These are phyloP conservation scores for Testicularia cyperi DNA, from an alignment of 1,284 basidiomycete genomes.

Conservation along the genomic window DNA sequence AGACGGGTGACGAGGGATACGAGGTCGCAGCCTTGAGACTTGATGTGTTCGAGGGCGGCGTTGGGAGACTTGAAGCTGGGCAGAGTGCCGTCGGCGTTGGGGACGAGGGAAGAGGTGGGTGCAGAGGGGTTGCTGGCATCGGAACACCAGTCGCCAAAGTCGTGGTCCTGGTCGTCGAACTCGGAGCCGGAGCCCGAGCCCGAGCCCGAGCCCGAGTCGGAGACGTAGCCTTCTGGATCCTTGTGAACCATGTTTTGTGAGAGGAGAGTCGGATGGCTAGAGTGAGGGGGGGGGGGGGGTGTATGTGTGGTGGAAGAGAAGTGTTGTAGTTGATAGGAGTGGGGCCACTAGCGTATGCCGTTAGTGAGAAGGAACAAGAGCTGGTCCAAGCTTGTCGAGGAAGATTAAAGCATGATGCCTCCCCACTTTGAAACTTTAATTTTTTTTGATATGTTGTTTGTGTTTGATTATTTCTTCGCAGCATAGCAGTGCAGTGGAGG, in stretches of 20 bases:
- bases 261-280: too few species aligned
- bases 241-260: conserved; percentile 44
- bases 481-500: too few species aligned
- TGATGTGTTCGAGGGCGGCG: conserved; percentile 43
- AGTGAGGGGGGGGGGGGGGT: too few species aligned
- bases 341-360: too few species aligned
- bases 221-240: conserved; percentile 17
- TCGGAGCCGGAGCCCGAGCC: conserved; percentile 14
- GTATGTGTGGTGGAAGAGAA: too few species aligned
- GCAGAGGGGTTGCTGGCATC: conserved; percentile 15
- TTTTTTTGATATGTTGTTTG: too few species aligned
- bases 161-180: conserved; percentile 32
- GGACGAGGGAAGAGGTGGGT: conserved; percentile 15
- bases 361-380: too few species aligned
- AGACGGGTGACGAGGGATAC: conserved; percentile 25
- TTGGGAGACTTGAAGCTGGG: conserved; percentile 25
- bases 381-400: too few species aligned
- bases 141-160: conserved; percentile 35
- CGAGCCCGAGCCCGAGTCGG: conserved; percentile 5
- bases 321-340: too few species aligned
- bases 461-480: too few species aligned
- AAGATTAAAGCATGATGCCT: too few species aligned
- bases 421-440: too few species aligned
- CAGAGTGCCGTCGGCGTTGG: conserved; percentile 5
- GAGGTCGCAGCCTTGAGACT: conserved; percentile 45